These are phyloP conservation scores for Abrus precatorius DNA, from an alignment of 306 rosid genomes.

Conservation along the genomic window DNA sequence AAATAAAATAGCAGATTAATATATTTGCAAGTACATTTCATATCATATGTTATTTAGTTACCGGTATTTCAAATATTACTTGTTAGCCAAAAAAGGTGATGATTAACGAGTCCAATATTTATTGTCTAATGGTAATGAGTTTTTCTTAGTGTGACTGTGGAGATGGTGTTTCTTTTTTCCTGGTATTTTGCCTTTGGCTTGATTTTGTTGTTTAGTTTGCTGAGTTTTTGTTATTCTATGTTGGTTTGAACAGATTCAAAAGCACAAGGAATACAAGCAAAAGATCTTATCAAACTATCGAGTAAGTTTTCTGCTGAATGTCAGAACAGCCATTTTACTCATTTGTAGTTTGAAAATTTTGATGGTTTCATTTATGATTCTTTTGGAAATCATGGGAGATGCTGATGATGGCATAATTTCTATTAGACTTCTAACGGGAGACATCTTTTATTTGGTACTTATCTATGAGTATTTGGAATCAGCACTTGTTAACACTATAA, in stretches of 20 bases:
- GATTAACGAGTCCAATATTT: neutral
- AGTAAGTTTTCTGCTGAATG: conserved; percentile 56
- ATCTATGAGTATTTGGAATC: conserved; percentile 26
- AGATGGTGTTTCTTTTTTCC: conserved; percentile 6
- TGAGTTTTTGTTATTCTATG: conserved; percentile 28
- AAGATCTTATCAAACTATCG: conserved; percentile 71
- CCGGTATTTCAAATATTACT: neutral
- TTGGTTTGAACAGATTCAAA: conserved; percentile 71
- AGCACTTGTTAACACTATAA: conserved; percentile 23
- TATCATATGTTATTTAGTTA: conserved; percentile 20
- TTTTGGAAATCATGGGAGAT: conserved; percentile 33
- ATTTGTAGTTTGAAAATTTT: conserved; percentile 2
- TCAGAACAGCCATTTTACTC: conserved; percentile 10
- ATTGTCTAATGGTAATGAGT: neutral
- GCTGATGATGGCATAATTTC: conserved; percentile 20
- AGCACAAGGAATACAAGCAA: conserved; percentile 82
- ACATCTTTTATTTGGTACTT: conserved; percentile 27
- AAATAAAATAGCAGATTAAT: neutral
- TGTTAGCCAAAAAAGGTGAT: conserved; percentile 40
- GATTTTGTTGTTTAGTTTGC: conserved; percentile 3
- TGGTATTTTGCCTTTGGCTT: conserved; percentile 1
- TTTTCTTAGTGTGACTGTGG: neutral
- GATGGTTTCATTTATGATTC: conserved; percentile 38
- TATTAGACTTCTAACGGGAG: conserved; percentile 15
- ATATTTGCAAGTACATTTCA: neutral